These are phyloP conservation scores for Calocera viscosa DNA, from an alignment of 768 basidiomycete genomes.

Conservation along the genomic window DNA sequence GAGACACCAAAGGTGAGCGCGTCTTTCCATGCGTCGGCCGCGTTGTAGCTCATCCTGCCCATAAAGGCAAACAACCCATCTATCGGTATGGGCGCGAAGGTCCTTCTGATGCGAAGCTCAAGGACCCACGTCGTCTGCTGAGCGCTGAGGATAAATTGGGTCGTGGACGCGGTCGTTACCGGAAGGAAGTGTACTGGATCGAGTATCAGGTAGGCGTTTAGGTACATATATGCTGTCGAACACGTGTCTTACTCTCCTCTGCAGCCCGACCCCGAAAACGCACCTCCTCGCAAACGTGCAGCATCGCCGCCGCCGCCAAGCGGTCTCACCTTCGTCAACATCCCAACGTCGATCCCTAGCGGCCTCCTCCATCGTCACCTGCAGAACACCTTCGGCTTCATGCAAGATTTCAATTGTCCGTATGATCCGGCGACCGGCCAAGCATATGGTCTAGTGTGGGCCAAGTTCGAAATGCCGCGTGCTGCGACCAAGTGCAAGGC, in stretches of 20 bases:
- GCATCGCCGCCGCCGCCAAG: not conserved
- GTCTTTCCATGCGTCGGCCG: not conserved
- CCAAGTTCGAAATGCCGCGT: not conserved
- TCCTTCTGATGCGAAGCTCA: not conserved
- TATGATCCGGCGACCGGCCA: not conserved
- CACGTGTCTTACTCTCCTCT: not conserved
- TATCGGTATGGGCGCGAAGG: constrained; percentile 7
- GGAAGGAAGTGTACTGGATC: not conserved
- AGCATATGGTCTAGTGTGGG: not conserved
- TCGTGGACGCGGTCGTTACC: constrained; percentile 2
- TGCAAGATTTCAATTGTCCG: not conserved
- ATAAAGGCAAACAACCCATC: not conserved
- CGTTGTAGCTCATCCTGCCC: not conserved
- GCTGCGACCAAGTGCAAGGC: not conserved
- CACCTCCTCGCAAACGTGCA: not conserved
- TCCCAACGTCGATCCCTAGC: not conserved
- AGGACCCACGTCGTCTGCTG: constrained; percentile 2
- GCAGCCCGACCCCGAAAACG: not conserved
- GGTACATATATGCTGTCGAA: not conserved
- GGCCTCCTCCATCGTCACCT: not conserved
- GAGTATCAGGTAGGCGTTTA: not conserved
- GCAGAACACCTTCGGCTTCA: constrained; percentile 1
- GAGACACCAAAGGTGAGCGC: constrained; percentile 1
- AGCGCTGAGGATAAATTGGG: not conserved
- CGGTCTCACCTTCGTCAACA: not conserved